Percentiles rank a stretch among this genome's conserved stretches.
Evolutionary conservation across 805 yeast species (phyloP).

Genomic region (Myxozyma kluyveri): DNA sequence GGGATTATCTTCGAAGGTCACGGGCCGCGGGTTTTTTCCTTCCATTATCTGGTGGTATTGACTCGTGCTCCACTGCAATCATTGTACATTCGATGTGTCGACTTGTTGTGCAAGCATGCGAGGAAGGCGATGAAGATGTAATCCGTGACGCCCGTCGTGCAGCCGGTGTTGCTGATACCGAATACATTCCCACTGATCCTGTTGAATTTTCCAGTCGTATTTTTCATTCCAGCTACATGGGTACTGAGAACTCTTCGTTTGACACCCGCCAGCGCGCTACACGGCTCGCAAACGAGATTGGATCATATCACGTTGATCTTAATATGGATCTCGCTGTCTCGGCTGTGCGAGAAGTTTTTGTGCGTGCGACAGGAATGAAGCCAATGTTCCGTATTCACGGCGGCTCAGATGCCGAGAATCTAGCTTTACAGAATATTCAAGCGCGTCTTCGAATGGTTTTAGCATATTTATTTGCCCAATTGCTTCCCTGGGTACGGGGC

Average conservation of each 20-base stretch:
- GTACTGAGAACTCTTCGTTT: constrained; percentile 83
- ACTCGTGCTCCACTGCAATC: constrained; percentile 94
- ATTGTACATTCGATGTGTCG: constrained; percentile 94
- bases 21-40: constrained; percentile 87
- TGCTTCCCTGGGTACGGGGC: constrained; percentile 91
- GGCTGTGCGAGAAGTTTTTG: constrained; percentile 72
- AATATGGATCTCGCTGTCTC: constrained; percentile 84
- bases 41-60: constrained; percentile 96
- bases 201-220: constrained; percentile 70
- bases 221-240: constrained; percentile 93
- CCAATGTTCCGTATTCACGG: constrained; percentile 93
- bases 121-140: constrained; percentile 62
- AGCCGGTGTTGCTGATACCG: constrained; percentile 50
- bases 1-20: constrained; percentile 95
- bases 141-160: constrained; percentile 69
- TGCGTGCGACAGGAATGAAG: constrained; percentile 82
- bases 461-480: constrained; percentile 87
- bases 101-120: constrained; percentile 68
- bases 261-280: constrained; percentile 86
- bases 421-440: constrained; percentile 95
- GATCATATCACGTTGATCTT: constrained; percentile 85
- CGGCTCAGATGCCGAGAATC: constrained; percentile 84
- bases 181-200: constrained; percentile 71
- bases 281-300: constrained; percentile 68
- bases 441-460: constrained; percentile 94